Evolutionary conservation across 1,284 basidiomycete genomes (phyloP), one percentile per base, ranked within the genome.

Genomic region (Vanrija sp.): DNA sequence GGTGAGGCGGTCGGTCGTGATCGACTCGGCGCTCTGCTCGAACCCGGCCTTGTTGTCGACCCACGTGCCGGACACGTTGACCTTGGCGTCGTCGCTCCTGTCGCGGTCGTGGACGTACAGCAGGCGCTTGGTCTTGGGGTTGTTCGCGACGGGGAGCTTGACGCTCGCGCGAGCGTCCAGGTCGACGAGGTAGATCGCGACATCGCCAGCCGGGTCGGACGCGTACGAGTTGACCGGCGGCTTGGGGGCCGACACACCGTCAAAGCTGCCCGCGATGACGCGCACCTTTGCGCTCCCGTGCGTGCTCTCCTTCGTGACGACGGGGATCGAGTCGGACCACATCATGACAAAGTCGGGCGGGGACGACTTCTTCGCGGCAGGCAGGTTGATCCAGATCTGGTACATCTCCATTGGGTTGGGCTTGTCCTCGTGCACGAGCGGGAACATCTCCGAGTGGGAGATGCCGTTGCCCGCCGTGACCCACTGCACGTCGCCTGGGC

Each of bases 401-500:
- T 57, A 60, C 49, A 60, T 43, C 16, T 51, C 49, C 16, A 56
- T 16, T 3, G 43, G 43, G 55, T 60, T 60, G 25, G 46, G 38
- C 18, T 43, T 29, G 42, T 43, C 46, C 16, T 45, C 18, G 49
- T 48, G n/a, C 3, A 60, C 28, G 16, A 60, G 42, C 3, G 58
- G 58, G 48, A 60, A 57, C 89, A 97, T 96, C 76, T 82, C 89
- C 5, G 88, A 86, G 65, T 91, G 89, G 54, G 90, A 86, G 67
- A 74, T 67, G 6, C 79, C 80, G 49, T 68, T 64, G 12, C 88
- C 89, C 15, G 91, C 91, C 67, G 86, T 87, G 89, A 96, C 96
- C 90, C 91, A 95, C 69, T 96, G 93, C 1, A 95, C 85, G 52
- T 91, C 91, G 9, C 93, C 93, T 3, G 85, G 76, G 26, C 54